Percentiles rank a stretch among this genome's conserved stretches.
Conservation (phyloP, 208 protist genomes). For the Wallacemonas sp. region DNA sequence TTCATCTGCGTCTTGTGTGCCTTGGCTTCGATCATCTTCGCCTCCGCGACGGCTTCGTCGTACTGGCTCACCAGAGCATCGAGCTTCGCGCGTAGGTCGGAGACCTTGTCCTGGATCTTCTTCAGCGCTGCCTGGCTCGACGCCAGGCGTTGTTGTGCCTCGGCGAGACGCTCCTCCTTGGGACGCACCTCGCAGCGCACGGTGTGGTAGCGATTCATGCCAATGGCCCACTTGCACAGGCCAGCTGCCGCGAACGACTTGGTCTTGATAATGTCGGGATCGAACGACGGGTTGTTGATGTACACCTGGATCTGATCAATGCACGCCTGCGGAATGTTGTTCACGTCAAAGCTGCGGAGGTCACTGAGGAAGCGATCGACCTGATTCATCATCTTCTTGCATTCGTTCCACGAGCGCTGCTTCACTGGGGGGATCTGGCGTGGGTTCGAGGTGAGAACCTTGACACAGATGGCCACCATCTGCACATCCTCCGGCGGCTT, state of each 20-base stretch:
- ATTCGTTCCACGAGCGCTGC: constrained; percentile 94
- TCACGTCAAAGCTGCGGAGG: constrained; percentile 94
- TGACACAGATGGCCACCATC: constrained; percentile 96
- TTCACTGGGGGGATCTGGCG: constrained; percentile 88
- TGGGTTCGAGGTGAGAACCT: constrained; percentile 94
- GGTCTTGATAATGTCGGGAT: constrained; percentile 87
- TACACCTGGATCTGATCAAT: constrained; percentile 95
- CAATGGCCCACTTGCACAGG: constrained; percentile 96
- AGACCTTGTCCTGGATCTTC: constrained; percentile 95
- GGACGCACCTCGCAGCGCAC: constrained; percentile 97
- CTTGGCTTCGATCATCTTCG: constrained; percentile 91
- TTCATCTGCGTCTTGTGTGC: constrained; percentile 94
- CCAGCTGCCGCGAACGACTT: constrained; percentile 97
- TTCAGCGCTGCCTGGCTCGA: constrained; percentile 88
- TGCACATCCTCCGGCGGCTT: constrained; percentile 95
- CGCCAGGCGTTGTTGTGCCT: constrained; percentile 91
- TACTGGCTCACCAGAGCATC: constrained; percentile 92
- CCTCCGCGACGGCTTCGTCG: constrained; percentile 93
- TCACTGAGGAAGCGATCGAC: constrained; percentile 94
- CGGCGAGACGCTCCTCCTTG: constrained; percentile 94
- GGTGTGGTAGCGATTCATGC: constrained; percentile 96
- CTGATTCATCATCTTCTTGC: constrained; percentile 98
- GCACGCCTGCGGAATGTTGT: constrained; percentile 95
- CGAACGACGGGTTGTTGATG: constrained; percentile 92
- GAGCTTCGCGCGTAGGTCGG: constrained; percentile 95